Evolutionary conservation across 164 flowering plant species (phyloP).

Genomic region (Chimonanthus praecox): DNA sequence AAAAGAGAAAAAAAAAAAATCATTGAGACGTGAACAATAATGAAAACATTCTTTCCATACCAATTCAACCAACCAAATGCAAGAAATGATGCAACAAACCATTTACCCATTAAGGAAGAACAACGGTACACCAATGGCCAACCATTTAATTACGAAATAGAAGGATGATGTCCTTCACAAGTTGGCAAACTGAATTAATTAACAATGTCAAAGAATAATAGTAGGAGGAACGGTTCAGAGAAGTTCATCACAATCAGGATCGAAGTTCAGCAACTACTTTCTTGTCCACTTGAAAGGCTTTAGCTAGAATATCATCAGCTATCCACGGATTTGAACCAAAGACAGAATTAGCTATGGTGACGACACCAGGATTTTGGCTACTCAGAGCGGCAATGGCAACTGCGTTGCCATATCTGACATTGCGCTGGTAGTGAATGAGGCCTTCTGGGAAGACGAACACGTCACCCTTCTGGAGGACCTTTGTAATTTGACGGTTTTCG

Average conservation of each 20-base stretch:
- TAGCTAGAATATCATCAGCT: constrained; percentile 1
- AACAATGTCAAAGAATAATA: neutral
- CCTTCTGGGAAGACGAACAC: constrained; percentile 9
- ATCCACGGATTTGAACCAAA: constrained; percentile 4
- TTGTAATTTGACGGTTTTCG: neutral
- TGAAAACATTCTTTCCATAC: too few species aligned
- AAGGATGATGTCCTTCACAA: neutral
- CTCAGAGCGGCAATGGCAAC: constrained; percentile 6
- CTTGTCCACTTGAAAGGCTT: constrained; percentile 9
- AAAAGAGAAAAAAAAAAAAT: too few species aligned
- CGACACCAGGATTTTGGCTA: constrained; percentile 12
- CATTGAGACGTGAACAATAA: too few species aligned
- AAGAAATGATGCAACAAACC: neutral
- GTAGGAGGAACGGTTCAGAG: too few species aligned
- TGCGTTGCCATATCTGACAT: neutral
- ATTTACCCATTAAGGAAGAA: neutral
- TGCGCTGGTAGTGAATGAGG: constrained; percentile 9
- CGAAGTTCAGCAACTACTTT: neutral
- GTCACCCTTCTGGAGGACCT: constrained; percentile 6
- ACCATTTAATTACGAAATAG: neutral
- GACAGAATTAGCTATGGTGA: constrained; percentile 7
- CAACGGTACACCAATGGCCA: neutral
- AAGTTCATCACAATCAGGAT: neutral
- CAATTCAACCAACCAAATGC: neutral
- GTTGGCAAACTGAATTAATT: neutral